phyloP scores from a whole-genome alignment of 495 filamentous ascomycete genomes.

The Penicillium paradoxum region DNA sequence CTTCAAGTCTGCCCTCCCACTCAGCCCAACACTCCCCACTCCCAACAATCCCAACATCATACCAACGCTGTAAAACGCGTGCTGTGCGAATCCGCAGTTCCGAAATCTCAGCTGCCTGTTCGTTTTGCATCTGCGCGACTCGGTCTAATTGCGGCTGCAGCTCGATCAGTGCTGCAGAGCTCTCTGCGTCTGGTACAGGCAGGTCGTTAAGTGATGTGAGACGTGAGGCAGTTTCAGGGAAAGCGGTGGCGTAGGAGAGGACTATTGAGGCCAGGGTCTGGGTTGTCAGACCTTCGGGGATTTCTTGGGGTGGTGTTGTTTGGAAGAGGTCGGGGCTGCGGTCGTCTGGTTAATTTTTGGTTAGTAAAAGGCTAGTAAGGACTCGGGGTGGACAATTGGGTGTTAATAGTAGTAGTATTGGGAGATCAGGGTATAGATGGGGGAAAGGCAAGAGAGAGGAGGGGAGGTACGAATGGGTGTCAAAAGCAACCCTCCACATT shows the following conservation, averaged over 20 bases:
- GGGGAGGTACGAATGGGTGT: not conserved
- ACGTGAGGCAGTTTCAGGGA: constrained; percentile 70
- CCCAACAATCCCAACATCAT: constrained; percentile 64
- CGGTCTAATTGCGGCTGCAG: constrained; percentile 67
- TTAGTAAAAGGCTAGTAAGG: constrained; percentile 13
- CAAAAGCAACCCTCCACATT: not conserved
- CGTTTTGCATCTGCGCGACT: constrained; percentile 59
- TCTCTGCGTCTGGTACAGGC: constrained; percentile 63
- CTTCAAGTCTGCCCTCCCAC: constrained; percentile 63
- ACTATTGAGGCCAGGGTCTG: constrained; percentile 58
- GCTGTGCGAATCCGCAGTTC: constrained; percentile 71
- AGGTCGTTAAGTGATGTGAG: constrained; percentile 76
- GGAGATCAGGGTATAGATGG: not conserved
- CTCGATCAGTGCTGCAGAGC: constrained; percentile 61
- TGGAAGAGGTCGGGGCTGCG: constrained; percentile 56
- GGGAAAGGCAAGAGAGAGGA: not conserved
- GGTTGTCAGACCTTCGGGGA: constrained; percentile 41
- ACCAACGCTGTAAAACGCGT: constrained; percentile 69
- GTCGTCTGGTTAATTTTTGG: constrained; percentile 37
- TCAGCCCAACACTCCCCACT: constrained; percentile 69
- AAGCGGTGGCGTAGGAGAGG: constrained; percentile 67
- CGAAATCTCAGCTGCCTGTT: constrained; percentile 67
- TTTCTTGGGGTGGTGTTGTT: constrained; percentile 28
- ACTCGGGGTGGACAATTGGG: too few species aligned
- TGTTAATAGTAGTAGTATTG: not conserved